Evolutionary conservation across 192 early-diverging fungal genomes (phyloP), one percentile per base, ranked within the genome.

Genomic region (Borealophlyctis nickersoniae): DNA sequence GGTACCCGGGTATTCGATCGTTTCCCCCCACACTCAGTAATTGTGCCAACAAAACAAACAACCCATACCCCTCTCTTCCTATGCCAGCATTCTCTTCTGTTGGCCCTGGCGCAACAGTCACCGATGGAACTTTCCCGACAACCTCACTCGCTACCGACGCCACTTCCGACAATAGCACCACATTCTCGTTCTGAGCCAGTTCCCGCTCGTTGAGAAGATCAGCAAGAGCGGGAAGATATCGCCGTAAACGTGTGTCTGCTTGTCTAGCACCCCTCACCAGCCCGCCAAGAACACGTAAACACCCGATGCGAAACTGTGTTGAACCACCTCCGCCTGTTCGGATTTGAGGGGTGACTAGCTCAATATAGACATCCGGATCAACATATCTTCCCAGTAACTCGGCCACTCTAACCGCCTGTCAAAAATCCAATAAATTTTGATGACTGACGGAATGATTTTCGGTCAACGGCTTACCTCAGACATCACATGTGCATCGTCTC

Each of bases 401-500:
- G 1, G 78, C 62, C 1, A 74, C 67, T 36, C 53, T 50, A 5
- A 55, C 13, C 13, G 58, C 54, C 79, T 72, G 45, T 22, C 22
- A 26, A 22, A 13, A 7, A 5, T 4, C n/a, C 19, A 26, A 48
- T 48, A 23, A 60, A 4, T 29, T n/a, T 2, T 19, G 36, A 52
- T 45, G 39, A 45, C 39, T 13, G 9, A 45, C 39, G 19, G 7
- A 7, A 45, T 7, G 19, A 13, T 45, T 7, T 19, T 7, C 9
- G 19, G 9, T 19, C 7, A 7, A 7, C 39, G 9, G 39, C 19
- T 69, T 49, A 80, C 78, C 59, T 70, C 62, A 24, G 66, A 52
- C 45, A 77, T 67, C 36, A 85, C 75, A 14, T 48, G 27, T 11
- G 63, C 26, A 50, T 83, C 83, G 59, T 85, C 83, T 7, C 56